Evolutionary conservation across 1,139 yeast genomes (phyloP), one percentile per base, ranked within the genome.

Genomic region (Sugiyamaella paludigena): DNA sequence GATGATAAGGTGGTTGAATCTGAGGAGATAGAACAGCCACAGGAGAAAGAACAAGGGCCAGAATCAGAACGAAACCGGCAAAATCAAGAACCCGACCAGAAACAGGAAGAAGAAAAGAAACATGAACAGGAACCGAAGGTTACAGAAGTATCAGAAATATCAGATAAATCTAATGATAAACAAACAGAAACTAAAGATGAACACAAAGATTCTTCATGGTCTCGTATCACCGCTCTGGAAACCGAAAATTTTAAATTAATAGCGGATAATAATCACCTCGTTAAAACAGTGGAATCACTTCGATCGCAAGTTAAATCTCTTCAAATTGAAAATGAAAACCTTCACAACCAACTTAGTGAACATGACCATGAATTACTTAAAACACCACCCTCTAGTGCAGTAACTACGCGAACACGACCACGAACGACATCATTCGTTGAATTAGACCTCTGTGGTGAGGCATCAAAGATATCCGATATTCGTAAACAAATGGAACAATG

Each of bases 401-500:
- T 30, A n/a, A 31, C 29, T 27, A 16, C 11, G 7, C 35, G 40
- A 8, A 28, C 40, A 12, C 30, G 46, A 30, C 35, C 49, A 30
- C 31, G 54, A 42, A 37, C 41, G 32, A 40, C 69, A 2, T 66
- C 70, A 27, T 63, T 64, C 46, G 68, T 62, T 10, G 71, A 66
- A 36, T 65, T 68, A 13, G 72, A 67, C 31, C 57, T 67, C 28
- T 65, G 62, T 45, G 66, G 69, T 11, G 70, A 66, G 43, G 61
- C 65, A 10, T 52, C 61, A 33, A 54, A 57, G 39, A 58, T 66
- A 37, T 53, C 62, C 30, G 59, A 60, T 32, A 58, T 60, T 42
- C 56, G 63, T 11, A 59, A 61, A 47, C 64, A 63, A 33, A 62
- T 79, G 63, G 70, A 66, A 67, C 77, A 80, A 55, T 89, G 95